Conservation (phyloP, 768 basidiomycete genomes). For the Lanmaoa pseudosensibilis region DNA sequence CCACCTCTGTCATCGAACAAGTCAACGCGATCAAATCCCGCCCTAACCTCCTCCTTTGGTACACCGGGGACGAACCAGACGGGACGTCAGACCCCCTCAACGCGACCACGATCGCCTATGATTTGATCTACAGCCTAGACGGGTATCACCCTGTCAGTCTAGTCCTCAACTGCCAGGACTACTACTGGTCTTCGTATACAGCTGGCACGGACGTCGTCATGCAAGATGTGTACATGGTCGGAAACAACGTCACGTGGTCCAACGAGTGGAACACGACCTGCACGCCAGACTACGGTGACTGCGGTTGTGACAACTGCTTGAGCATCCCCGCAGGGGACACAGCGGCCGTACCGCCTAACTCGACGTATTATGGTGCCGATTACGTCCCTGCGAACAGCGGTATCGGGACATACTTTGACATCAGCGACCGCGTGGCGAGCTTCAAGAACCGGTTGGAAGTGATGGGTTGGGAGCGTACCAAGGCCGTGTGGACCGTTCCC, state of each 20-base stretch:
- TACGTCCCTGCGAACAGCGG: constrained; percentile 32
- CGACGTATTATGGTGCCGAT: constrained; percentile 15
- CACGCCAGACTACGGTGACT: constrained; percentile 65
- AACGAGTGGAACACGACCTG: constrained; percentile 61
- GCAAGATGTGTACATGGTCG: constrained; percentile 55
- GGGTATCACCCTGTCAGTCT: constrained; percentile 68
- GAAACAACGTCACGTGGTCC: constrained; percentile 65
- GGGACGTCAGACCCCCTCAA: constrained; percentile 67
- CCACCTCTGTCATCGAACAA: constrained; percentile 60
- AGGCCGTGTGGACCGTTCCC: constrained; percentile 77
- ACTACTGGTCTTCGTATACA: constrained; percentile 57
- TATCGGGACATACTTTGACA: constrained; percentile 55
- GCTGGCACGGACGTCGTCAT: constrained; percentile 68
- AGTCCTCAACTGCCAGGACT: constrained; percentile 67
- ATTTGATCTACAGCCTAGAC: constrained; percentile 59
- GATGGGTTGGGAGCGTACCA: constrained; percentile 66
- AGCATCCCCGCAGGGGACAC: constrained; percentile 43
- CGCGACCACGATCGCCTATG: constrained; percentile 49
- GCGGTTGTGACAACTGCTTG: constrained; percentile 69
- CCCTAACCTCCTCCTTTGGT: constrained; percentile 70
- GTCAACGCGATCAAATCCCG: constrained; percentile 67
- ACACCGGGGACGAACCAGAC: constrained; percentile 75
- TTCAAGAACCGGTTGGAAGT: constrained; percentile 58
- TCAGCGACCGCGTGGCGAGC: constrained; percentile 64
- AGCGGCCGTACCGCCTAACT: constrained; percentile 27